Percentiles rank a stretch among this genome's conserved stretches.
Conservation (phyloP, 345 rosid species). For the Murraya koenigii region DNA sequence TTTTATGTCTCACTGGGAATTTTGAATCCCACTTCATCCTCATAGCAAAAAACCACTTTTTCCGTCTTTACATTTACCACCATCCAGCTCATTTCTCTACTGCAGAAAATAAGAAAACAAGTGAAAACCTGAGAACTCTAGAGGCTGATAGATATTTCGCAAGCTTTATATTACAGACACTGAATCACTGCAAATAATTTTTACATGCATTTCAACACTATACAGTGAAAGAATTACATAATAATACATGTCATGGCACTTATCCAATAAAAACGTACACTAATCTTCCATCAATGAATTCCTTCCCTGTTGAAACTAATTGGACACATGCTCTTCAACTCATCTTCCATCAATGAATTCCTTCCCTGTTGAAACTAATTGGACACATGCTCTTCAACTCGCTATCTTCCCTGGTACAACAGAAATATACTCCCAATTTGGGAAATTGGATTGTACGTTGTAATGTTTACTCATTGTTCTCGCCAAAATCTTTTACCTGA, state of each 20-base stretch:
- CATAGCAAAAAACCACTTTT: too few relatives aligned
- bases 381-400: background rate
- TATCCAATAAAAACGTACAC: conserved; percentile 11
- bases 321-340: conserved; percentile 1
- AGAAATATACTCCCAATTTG: background rate
- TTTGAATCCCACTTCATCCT: too few relatives aligned
- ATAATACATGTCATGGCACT: conserved; percentile 17
- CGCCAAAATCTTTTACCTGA: conserved; percentile 20
- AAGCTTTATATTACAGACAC: background rate
- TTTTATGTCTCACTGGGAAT: too few relatives aligned
- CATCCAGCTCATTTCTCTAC: too few relatives aligned
- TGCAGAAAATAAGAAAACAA: too few relatives aligned
- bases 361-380: conserved; percentile 1
- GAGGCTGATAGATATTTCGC: background rate
- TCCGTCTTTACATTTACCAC: too few relatives aligned
- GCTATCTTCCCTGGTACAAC: background rate
- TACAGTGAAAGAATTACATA: background rate
- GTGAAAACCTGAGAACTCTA: too few relatives aligned
- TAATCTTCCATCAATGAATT: background rate
- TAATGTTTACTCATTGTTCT: background rate
- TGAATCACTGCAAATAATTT: background rate
- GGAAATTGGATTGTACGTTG: background rate
- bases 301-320: conserved; percentile 1
- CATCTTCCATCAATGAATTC: background rate
- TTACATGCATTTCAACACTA: background rate